Evolutionary conservation across 768 basidiomycete species (phyloP).

Genomic region (Fomitopsis serialis): DNA sequence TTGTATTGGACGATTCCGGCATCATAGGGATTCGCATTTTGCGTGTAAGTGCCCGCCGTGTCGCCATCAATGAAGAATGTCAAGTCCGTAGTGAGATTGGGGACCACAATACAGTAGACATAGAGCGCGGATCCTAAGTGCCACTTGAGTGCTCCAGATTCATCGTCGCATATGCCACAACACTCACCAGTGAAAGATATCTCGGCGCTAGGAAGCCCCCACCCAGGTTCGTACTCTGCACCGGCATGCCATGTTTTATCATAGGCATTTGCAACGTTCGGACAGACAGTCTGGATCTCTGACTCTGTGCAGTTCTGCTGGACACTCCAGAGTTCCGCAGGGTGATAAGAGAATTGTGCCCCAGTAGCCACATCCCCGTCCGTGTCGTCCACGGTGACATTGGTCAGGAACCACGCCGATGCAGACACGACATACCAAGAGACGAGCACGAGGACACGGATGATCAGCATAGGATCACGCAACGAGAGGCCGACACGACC

Average conservation of each 20-base stretch:
- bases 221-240: background rate
- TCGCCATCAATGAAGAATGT: slow-evolving; percentile 1
- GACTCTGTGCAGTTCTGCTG: background rate
- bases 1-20: slow-evolving; percentile 18
- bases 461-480: background rate
- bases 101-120: slow-evolving; percentile 1
- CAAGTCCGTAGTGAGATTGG: background rate
- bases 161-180: background rate
- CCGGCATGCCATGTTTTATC: slow-evolving; percentile 32
- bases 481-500: background rate
- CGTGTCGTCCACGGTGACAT: slow-evolving; percentile 40
- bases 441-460: background rate
- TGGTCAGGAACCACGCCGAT: slow-evolving; percentile 21
- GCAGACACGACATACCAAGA: slow-evolving; percentile 3
- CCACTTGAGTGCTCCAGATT: too few relatives aligned
- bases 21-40: background rate
- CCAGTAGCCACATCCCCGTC: slow-evolving; percentile 27
- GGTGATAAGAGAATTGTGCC: slow-evolving; percentile 25
- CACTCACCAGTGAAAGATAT: slow-evolving; percentile 11
- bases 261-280: slow-evolving; percentile 14
- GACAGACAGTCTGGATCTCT: slow-evolving; percentile 20
- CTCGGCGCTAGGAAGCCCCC: slow-evolving; percentile 1
- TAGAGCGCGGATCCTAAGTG: slow-evolving; percentile 1
- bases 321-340: slow-evolving; percentile 18
- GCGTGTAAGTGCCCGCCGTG: background rate